Percentiles rank a stretch among this genome's conserved stretches.
Evolutionary conservation across 176 grass and related monocot species (phyloP).

Genomic region (Secale cereale): DNA sequence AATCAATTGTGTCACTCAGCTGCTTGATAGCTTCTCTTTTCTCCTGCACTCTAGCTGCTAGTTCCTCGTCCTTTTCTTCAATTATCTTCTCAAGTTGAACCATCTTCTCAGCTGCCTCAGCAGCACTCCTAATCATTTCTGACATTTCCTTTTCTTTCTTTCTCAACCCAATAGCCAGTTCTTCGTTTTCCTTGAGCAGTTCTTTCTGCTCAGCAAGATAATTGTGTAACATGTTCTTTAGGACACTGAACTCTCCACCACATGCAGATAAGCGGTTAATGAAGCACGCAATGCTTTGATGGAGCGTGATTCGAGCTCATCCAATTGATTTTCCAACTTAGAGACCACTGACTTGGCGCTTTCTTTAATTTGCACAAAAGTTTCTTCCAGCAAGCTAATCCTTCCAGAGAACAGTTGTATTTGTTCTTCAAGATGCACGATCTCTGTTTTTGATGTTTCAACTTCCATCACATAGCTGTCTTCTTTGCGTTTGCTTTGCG

Average conservation of each 20-base stretch:
- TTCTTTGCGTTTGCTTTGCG: conserved; percentile 69
- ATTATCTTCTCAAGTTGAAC: conserved; percentile 51
- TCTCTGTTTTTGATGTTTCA: conserved; percentile 35
- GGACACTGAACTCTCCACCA: conserved; percentile 37
- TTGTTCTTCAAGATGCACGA: conserved; percentile 46
- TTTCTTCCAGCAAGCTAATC: conserved; percentile 40
- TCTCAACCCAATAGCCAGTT: conserved; percentile 33
- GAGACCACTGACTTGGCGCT: conserved; percentile 28
- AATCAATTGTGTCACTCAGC: conserved; percentile 61
- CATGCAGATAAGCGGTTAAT: conserved; percentile 40
- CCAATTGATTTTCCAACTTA: conserved; percentile 33
- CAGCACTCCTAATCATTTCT: conserved; percentile 20
- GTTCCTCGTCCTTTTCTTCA: conserved; percentile 53
- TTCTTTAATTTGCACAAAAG: conserved; percentile 43
- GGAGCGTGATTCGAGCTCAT: conserved; percentile 42
- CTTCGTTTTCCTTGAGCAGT: conserved; percentile 36
- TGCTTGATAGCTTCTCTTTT: conserved; percentile 96
- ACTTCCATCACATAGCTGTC: conserved; percentile 31
- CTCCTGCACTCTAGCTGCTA: conserved; percentile 61
- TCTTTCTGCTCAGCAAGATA: conserved; percentile 51
- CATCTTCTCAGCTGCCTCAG: conserved; percentile 32
- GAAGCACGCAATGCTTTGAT: conserved; percentile 8
- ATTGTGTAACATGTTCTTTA: conserved; percentile 40
- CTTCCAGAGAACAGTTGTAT: conserved; percentile 33
- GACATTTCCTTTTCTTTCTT: conserved; percentile 29